phyloP scores from a whole-genome alignment of 768 basidiomycete species.

The Clavaria fumosa region DNA sequence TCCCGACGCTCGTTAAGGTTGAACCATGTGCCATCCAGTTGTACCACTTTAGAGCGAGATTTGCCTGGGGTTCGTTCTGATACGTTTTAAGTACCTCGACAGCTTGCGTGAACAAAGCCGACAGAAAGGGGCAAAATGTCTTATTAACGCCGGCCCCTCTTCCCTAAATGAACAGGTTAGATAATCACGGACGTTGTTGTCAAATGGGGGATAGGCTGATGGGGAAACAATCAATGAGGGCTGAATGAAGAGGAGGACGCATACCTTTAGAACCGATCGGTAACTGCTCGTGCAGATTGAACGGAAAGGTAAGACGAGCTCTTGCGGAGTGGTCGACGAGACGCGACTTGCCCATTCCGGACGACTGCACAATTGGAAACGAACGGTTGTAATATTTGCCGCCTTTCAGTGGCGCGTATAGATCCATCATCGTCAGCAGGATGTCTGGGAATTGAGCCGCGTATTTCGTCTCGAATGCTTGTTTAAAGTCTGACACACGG shows the following conservation, averaged over 20 bases:
- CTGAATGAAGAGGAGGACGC: neutral
- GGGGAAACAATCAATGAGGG: neutral
- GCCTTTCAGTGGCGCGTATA: neutral
- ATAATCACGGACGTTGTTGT: conserved; percentile 4
- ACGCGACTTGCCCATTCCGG: conserved; percentile 3
- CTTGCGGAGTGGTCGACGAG: conserved; percentile 2
- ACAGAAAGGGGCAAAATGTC: conserved; percentile 3
- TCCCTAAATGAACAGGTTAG: conserved; percentile 1
- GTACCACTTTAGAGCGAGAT: conserved; percentile 1
- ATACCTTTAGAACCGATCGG: conserved; percentile 1
- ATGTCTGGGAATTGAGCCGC: neutral
- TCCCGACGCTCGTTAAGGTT: neutral
- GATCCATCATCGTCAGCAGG: conserved; percentile 5
- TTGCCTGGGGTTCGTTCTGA: neutral
- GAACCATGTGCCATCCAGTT: conserved; percentile 2
- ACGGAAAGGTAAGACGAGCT: conserved; percentile 5
- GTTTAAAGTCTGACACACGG: neutral
- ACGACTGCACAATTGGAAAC: conserved; percentile 4
- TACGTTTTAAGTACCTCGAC: conserved; percentile 1
- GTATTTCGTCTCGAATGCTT: neutral
- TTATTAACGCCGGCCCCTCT: conserved; percentile 1
- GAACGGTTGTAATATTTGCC: conserved; percentile 2
- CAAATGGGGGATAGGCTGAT: conserved; percentile 3
- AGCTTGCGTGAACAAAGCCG: neutral
- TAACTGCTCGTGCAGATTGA: conserved; percentile 3